These are phyloP conservation scores for Camellia sinensis DNA, from an alignment of 148 eudicot species.

Conservation along the genomic window DNA sequence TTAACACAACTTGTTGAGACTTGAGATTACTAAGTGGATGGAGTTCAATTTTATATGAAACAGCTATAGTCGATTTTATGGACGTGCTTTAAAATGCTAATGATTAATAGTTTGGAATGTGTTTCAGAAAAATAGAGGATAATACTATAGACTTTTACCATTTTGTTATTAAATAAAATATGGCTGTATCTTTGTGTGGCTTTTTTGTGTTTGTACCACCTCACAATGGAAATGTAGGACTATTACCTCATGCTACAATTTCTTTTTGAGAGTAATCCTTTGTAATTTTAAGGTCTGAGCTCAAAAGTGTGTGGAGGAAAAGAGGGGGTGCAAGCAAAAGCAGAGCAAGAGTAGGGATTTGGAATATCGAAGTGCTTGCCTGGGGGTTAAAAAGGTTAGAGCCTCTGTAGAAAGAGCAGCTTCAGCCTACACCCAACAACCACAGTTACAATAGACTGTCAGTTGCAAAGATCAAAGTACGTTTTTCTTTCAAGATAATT, in stretches of 20 bases:
- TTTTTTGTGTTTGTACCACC: not conserved
- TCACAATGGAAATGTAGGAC: not conserved
- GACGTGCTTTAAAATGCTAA: too few species aligned
- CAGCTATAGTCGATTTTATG: too few species aligned
- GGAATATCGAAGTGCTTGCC: not conserved
- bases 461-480: not conserved
- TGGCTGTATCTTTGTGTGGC: not conserved
- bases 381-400: not conserved
- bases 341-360: not conserved
- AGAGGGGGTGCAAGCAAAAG: not conserved
- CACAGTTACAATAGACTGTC: not conserved
- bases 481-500: slow-evolving; percentile 13
- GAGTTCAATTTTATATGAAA: too few species aligned
- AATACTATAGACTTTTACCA: too few species aligned
- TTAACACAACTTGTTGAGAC: too few species aligned
- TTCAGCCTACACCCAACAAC: not conserved
- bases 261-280: not conserved
- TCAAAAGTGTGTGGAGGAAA: not conserved
- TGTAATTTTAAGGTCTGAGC: not conserved
- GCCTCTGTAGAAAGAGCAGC: not conserved
- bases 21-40: too few species aligned
- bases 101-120: too few species aligned
- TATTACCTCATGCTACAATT: not conserved
- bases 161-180: too few species aligned
- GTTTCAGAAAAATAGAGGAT: too few species aligned